Percentiles rank a stretch among this genome's conserved stretches.
Conservation (phyloP, 176 grass and related monocot species). For the Bolboschoenus planiculmis region DNA sequence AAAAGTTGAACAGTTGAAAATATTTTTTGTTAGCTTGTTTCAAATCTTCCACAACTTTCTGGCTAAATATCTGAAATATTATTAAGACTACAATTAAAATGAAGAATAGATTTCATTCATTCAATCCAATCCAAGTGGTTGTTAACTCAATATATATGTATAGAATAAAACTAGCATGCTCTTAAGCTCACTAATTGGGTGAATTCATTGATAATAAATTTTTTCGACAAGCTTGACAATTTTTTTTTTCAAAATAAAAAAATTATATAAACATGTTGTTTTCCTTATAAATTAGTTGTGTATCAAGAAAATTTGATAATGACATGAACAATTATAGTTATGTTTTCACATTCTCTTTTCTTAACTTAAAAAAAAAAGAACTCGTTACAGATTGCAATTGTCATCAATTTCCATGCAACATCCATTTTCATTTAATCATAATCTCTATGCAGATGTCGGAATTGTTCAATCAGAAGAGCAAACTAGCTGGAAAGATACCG, state of each 20-base stretch:
- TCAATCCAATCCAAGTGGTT: neutral
- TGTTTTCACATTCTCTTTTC: neutral
- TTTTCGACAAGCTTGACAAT: too few species aligned
- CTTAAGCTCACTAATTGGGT: neutral
- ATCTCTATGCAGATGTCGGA: slow-evolving; percentile 66
- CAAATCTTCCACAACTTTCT: neutral
- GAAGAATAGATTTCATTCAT: neutral
- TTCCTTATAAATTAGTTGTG: too few species aligned
- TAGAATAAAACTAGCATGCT: too few species aligned
- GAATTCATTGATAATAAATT: neutral
- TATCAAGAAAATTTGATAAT: neutral
- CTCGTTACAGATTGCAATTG: neutral
- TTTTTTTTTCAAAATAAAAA: too few species aligned
- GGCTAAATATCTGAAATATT: neutral
- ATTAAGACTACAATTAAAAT: neutral
- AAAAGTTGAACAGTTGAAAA: neutral
- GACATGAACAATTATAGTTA: neutral
- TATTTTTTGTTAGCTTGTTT: neutral
- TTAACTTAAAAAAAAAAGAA: neutral
- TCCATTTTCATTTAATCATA: neutral
- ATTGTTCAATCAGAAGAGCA: slow-evolving; percentile 67
- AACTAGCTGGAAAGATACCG: slow-evolving; percentile 72
- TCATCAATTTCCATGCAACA: neutral
- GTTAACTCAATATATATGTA: neutral
- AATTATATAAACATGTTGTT: too few species aligned